Evolutionary conservation across 352 stramenopile genomes (phyloP).

Genomic region (Pythium diclinum): DNA sequence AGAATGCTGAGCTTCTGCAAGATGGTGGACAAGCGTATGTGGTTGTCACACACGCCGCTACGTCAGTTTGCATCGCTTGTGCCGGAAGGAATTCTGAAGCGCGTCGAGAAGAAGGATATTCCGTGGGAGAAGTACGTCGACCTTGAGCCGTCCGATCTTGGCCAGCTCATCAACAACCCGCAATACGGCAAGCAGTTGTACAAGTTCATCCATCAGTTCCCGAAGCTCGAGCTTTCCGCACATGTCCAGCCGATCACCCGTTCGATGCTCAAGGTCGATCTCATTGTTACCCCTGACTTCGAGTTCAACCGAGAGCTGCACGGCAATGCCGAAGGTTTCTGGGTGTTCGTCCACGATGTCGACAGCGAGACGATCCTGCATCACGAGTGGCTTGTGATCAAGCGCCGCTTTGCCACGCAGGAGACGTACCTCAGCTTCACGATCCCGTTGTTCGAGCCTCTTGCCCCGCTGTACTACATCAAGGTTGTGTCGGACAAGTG

Average conservation of each 20-base stretch:
- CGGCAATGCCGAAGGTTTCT: conserved; percentile 96
- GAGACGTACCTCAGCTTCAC: conserved; percentile 92
- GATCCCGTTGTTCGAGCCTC: conserved; percentile 96
- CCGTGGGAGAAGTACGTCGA: conserved; percentile 98
- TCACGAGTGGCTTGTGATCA: conserved; percentile 96
- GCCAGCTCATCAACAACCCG: conserved; percentile 95
- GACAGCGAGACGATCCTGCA: conserved; percentile 98
- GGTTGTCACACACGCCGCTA: conserved; percentile 96
- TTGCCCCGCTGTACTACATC: conserved; percentile 98
- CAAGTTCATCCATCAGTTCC: conserved; percentile 98
- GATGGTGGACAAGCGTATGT: conserved; percentile 99
- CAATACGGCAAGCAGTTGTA: conserved; percentile 98
- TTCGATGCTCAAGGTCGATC: conserved; percentile 95
- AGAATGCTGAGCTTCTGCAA: conserved; percentile 97
- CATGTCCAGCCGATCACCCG: conserved; percentile 98
- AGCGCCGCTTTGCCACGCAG: conserved; percentile 75
- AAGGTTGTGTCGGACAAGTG: conserved; percentile 97
- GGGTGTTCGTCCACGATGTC: conserved; percentile 98
- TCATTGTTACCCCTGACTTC: conserved; percentile 97
- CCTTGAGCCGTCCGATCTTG: conserved; percentile 96
- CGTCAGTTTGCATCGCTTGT: conserved; percentile 94
- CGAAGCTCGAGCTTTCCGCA: conserved; percentile 94
- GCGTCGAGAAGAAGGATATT: conserved; percentile 99
- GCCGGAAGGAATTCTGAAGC: conserved; percentile 94
- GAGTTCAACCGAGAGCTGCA: conserved; percentile 96